Evolutionary conservation across 345 rosid genomes (phyloP), one percentile per base, ranked within the genome.

Genomic region (Lumnitzera racemosa): DNA sequence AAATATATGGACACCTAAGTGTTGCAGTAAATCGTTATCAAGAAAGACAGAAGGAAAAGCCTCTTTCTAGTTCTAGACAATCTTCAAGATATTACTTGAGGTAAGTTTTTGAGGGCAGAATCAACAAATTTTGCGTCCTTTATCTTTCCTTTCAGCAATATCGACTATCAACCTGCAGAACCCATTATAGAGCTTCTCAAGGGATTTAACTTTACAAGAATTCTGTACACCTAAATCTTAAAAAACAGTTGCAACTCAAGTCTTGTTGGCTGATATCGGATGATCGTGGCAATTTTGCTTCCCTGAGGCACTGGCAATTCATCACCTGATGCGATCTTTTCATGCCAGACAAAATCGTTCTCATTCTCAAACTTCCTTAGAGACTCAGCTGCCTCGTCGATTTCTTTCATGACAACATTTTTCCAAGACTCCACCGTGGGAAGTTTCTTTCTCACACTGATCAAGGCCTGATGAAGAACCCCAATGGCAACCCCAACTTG

Each of bases 371-470:
- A 74, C 75, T 78, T 89, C 5, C 68, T 68, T 25, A 87, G 73
- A 15, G 14, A 41, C n/a, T 72, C 75, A n/a, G 75, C 56, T 9
- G 56, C 79, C 12, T 46, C 78, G 27, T 80, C 79, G 2, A 72
- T 80, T 70, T 84, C 96, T 47, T 57, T 62, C 49, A 58, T 73
- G 31, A 78, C 74, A 24, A 75, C 41, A 6, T 68, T 46, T 67
- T 61, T 80, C 87, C 86, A 78, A 11, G 75, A 67, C 55, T 84
- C 89, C 24, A 79, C 95, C 49, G 72, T 81, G 13, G 96, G 85
- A 15, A 56, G 61, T 56, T 76, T 73, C 72, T 61, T 75, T 59
- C 66, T 66, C 3, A 58, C 73, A 1, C 56, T 70, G 47, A 29
- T 61, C 73, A 84, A 58, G 24, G 89, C 86, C 47, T 77, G 70